Percentiles rank a stretch among this genome's conserved stretches.
Conservation (phyloP, 2,329 filamentous ascomycete genomes). For the Didymella arachidicola region DNA sequence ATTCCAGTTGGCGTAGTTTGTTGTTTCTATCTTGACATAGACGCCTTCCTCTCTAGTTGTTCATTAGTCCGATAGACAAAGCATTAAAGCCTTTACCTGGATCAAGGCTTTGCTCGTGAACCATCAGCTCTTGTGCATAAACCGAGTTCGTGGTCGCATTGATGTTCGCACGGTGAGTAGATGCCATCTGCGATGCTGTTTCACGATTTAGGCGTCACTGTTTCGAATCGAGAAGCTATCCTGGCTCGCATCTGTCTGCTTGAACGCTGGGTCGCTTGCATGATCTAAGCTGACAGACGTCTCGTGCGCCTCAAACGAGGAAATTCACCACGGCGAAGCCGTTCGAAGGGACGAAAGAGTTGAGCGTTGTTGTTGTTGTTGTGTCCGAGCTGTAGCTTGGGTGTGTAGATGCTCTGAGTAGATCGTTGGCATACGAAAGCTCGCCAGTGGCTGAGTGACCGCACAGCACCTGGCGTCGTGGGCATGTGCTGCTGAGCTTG, state of each 20-base stretch:
- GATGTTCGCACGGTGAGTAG: neutral
- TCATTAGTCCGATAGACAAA: no score
- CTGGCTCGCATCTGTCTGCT: neutral
- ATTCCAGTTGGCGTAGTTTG: no score
- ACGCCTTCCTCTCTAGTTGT: no score
- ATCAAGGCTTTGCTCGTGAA: no score
- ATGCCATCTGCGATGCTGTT: slow-evolving; percentile 8
- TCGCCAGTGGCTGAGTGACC: neutral
- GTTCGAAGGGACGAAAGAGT: neutral
- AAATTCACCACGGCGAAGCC: no score
- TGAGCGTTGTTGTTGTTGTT: neutral
- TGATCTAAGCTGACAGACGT: slow-evolving; percentile 1
- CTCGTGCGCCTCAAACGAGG: no score
- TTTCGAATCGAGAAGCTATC: slow-evolving; percentile 9
- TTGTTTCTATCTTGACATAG: no score
- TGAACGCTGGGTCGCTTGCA: neutral
- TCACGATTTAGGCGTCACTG: neutral
- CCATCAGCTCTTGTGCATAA: no score
- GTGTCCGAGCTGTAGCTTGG: neutral
- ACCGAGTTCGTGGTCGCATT: neutral
- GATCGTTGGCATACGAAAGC: no score
- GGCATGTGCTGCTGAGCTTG: slow-evolving; percentile 4
- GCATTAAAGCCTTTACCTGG: no score
- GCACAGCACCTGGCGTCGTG: neutral
- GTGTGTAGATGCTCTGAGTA: neutral